These are phyloP conservation scores for Sicyos baderoa DNA, from an alignment of 306 rosid species.

Conservation along the genomic window DNA sequence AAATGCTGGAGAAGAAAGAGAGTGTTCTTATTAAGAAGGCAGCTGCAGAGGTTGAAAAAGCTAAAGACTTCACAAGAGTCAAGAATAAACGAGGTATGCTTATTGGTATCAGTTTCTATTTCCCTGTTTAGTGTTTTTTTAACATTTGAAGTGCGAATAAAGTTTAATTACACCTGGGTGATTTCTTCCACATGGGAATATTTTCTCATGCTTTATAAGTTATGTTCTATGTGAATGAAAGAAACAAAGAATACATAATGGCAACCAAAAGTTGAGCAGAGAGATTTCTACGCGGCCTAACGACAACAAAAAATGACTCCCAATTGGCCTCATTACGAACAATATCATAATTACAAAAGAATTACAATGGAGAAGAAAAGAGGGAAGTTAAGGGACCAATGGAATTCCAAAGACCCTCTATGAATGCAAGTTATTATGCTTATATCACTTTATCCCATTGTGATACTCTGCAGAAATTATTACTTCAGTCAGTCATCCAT, in stretches of 20 bases:
- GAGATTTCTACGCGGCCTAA: no score
- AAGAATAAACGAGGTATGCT: constrained; percentile 77
- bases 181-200: background rate
- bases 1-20: constrained; percentile 98
- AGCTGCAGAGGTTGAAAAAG: constrained; percentile 71
- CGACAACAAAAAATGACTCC: no score
- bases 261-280: no score
- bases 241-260: no score
- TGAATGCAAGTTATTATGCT: background rate
- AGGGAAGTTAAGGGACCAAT: no score
- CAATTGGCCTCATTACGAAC: no score
- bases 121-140: background rate
- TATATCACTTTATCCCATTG: background rate
- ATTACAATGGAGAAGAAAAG: no score
- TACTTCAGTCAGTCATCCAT: background rate
- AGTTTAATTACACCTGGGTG: background rate
- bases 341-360: no score
- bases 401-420: no score
- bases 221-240: background rate
- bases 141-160: background rate
- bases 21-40: constrained; percentile 85
- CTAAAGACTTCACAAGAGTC: constrained; percentile 70
- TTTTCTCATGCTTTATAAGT: background rate
- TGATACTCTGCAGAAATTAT: background rate
- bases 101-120: background rate